phyloP scores from a whole-genome alignment of 2,329 filamentous ascomycete genomes.

The Ascochyta fabae region DNA sequence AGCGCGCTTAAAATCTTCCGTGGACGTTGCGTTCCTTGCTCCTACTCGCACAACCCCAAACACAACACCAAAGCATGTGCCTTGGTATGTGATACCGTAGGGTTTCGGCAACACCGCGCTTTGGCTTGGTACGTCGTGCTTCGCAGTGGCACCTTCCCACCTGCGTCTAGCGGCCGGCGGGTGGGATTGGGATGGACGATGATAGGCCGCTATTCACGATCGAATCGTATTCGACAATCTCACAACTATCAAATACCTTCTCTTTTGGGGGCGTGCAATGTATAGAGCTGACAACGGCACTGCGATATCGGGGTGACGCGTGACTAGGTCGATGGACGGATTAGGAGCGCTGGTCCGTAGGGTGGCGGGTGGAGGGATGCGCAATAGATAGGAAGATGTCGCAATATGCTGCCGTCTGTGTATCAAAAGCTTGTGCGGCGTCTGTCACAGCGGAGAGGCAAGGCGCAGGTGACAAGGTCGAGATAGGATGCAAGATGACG shows the following conservation, averaged over 20 bases:
- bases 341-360: background rate
- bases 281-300: constrained; percentile 5
- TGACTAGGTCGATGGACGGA: background rate
- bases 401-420: constrained; percentile 6
- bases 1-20: constrained; percentile 10
- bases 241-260: constrained; percentile 8
- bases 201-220: constrained; percentile 27
- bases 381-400: constrained; percentile 15
- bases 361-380: constrained; percentile 2
- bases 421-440: constrained; percentile 6
- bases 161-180: constrained; percentile 30
- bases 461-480: constrained; percentile 6
- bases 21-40: background rate
- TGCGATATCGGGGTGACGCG: constrained; percentile 29
- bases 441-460: constrained; percentile 1
- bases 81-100: constrained; percentile 15
- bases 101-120: constrained; percentile 14
- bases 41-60: constrained; percentile 12
- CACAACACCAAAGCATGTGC: constrained; percentile 14
- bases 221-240: constrained; percentile 25
- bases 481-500: constrained; percentile 7
- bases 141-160: constrained; percentile 40
- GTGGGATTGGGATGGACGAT: constrained; percentile 19
- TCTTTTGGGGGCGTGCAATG: constrained; percentile 11
- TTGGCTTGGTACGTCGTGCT: constrained; percentile 19